Base-by-base conservation (phyloP, 352 stramenopile genomes). In the Pythium volutum region DNA sequence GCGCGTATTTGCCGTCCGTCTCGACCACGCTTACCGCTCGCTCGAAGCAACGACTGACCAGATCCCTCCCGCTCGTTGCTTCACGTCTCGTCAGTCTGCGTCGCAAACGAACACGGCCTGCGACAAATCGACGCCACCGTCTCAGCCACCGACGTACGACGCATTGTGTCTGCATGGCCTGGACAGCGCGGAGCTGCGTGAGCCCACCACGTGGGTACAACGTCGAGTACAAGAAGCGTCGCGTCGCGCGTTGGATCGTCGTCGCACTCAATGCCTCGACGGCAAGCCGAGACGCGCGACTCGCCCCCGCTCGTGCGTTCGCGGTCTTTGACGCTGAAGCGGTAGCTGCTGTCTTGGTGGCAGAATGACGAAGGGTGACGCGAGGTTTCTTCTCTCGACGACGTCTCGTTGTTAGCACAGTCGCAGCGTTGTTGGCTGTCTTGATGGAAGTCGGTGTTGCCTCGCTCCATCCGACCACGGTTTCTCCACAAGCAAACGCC, bases 1-100 rank as follows among this genome's bases (percentile, higher is more conserved):
- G 56, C 1, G 62, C 75, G 56, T 74, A 87, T 53, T 84, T 84
- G 18, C 75, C 75, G 38, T 84, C 75, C 7, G 22, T 56, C 18
- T 69, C 46, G 0, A 77, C 53, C 23, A 84, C n/a, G 33, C 41
- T 20, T 14, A 27, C 27, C 11, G 62, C 54, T 12, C 45, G 25
- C 1, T 9, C 31, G 1, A 22, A 18, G 10, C 52, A 61, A 12
- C 46, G 48, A 16, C 39, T 41, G 0, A 23, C n/a, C 1, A 60
- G 14, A 27, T 60, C 38, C 0, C 10, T 27, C 42, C 10, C 22
- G n/a, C 25, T 45, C 9, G 4, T 51, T 33, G 1, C 16, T 41
- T 56, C 55, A 15, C 20, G 25, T 42, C 55, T 39, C 42, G 3
- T 7, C 27, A 69, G 20, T 20, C 27, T 50, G 10, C 49, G 55